phyloP scores from a whole-genome alignment of 345 rosid genomes.

The Acer negundo region DNA sequence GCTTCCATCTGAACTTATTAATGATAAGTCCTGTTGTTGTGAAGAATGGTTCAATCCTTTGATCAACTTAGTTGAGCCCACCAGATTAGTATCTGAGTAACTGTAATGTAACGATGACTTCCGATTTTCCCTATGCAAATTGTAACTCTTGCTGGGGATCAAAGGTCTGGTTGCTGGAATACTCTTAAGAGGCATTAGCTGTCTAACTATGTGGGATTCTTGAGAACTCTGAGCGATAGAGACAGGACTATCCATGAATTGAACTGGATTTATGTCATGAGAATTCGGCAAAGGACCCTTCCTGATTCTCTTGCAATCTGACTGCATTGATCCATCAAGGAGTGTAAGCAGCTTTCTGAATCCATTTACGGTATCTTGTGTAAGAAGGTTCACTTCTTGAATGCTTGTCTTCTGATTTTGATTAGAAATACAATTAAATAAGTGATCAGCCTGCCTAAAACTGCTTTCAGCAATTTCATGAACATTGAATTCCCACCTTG shows the following conservation, averaged over 20 bases:
- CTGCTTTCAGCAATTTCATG: conserved; percentile 33
- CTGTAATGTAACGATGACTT: neutral
- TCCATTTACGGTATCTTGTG: conserved; percentile 28
- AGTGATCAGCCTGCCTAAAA: conserved; percentile 27
- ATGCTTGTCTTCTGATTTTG: conserved; percentile 27
- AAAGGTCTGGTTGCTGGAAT: conserved; percentile 10
- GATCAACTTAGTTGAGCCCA: conserved; percentile 21
- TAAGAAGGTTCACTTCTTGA: conserved; percentile 31
- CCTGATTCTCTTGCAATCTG: conserved; percentile 33
- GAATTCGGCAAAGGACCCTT: conserved; percentile 34
- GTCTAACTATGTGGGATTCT: neutral
- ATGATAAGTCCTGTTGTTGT: conserved; percentile 3
- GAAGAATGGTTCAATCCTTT: conserved; percentile 19
- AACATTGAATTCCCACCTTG: conserved; percentile 31
- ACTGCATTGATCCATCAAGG: conserved; percentile 29
- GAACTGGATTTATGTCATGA: conserved; percentile 25
- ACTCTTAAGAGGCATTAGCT: conserved; percentile 19
- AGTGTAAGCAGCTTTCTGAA: conserved; percentile 28
- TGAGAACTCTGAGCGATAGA: conserved; percentile 10
- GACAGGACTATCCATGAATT: conserved; percentile 28
- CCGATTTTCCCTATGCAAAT: conserved; percentile 1
- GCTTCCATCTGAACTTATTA: neutral
- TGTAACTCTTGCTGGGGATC: conserved; percentile 7
- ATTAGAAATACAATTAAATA: conserved; percentile 34
- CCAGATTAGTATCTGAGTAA: neutral